A percentile compares a stretch with the other conserved stretches of the same genome.
phyloP scores from a whole-genome alignment of 2,329 filamentous ascomycete species.

The Davidsoniella virescens region DNA sequence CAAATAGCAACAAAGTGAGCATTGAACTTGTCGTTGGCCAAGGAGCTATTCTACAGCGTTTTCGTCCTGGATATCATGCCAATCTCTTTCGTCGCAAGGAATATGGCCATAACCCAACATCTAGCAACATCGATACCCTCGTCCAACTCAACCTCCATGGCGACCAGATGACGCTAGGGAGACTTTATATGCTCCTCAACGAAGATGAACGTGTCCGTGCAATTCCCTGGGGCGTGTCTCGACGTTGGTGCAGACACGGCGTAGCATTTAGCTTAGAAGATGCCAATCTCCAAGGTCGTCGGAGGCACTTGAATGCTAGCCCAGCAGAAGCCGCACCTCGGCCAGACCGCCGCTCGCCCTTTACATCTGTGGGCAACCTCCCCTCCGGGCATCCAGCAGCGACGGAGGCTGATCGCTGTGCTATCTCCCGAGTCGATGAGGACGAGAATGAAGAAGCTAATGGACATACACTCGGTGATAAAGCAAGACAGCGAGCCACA shows the following conservation, averaged over 20 bases:
- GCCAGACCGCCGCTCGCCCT: not conserved
- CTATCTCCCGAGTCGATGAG: not conserved
- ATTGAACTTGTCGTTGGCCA: constrained; percentile 12
- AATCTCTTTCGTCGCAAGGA: constrained; percentile 11
- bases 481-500: not conserved
- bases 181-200: constrained; percentile 23
- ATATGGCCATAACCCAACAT: constrained; percentile 6
- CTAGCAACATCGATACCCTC: constrained; percentile 13
- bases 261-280: constrained; percentile 10
- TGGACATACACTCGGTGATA: not conserved
- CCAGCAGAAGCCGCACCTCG: not conserved
- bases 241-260: constrained; percentile 12
- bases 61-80: constrained; percentile 12
- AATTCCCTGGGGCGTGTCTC: constrained; percentile 15
- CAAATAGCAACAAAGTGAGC: constrained; percentile 12
- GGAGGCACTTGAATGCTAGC: not conserved
- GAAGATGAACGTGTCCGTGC: constrained; percentile 26
- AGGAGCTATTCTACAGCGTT: constrained; percentile 9
- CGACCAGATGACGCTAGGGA: constrained; percentile 17
- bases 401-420: too few relatives aligned
- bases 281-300: constrained; percentile 6
- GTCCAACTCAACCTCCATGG: constrained; percentile 20
- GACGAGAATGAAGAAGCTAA: not conserved
- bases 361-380: not conserved
- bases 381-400: too few relatives aligned